These are phyloP conservation scores for Babesia bovis DNA, from an alignment of 169 alveolate genomes.

Conservation along the genomic window DNA sequence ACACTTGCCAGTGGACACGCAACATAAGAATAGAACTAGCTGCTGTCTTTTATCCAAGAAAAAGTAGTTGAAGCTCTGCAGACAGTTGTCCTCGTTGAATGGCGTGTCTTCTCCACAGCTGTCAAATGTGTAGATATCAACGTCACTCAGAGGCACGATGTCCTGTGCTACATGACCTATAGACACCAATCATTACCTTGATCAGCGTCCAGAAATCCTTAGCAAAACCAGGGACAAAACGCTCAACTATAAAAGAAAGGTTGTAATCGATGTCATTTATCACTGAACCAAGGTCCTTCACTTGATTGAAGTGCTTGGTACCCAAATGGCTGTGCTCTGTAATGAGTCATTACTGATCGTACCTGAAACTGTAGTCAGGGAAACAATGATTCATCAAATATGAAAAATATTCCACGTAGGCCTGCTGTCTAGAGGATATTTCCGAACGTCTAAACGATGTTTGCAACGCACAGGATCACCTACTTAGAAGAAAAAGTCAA, in stretches of 20 bases:
- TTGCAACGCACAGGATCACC: not conserved
- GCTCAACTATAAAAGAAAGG: conserved; percentile 71
- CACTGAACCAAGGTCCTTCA: conserved; percentile 69
- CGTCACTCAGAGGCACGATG: conserved; percentile 66
- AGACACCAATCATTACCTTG: conserved; percentile 45
- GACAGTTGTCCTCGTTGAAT: conserved; percentile 64
- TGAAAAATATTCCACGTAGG: conserved; percentile 30
- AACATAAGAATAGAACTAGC: conserved; percentile 69
- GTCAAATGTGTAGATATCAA: conserved; percentile 74
- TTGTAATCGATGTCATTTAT: conserved; percentile 73
- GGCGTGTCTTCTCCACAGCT: conserved; percentile 74
- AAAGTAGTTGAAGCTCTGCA: conserved; percentile 76
- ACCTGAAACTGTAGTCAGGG: conserved; percentile 78
- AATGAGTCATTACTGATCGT: too few relatives aligned
- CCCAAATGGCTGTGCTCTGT: conserved; percentile 53
- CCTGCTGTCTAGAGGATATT: not conserved
- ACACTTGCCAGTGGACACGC: conserved; percentile 69
- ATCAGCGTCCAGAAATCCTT: conserved; percentile 73
- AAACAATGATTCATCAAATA: conserved; percentile 69
- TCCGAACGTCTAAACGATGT: conserved; percentile 20
- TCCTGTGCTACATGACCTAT: conserved; percentile 13
- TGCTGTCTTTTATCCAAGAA: conserved; percentile 72
- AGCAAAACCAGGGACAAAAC: conserved; percentile 65
- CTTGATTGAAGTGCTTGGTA: conserved; percentile 66
- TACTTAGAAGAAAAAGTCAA: conserved; percentile 54